Evolutionary conservation across 2,329 filamentous ascomycete species (phyloP), one percentile per base, ranked within the genome.

Genomic region (Arthrobotrys sphaeroides): DNA sequence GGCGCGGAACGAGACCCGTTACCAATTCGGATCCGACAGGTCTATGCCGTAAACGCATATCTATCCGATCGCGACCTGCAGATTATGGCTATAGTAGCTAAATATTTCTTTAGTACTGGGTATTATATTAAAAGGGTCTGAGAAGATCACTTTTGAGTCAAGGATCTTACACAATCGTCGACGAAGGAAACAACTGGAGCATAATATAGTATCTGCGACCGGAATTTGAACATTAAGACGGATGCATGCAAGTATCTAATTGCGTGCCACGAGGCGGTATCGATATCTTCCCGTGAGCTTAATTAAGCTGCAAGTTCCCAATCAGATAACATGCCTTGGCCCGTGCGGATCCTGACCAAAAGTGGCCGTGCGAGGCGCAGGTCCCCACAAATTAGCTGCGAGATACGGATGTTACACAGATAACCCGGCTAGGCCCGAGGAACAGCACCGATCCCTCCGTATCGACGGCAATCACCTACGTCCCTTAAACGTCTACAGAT

Each of bases 331-430:
- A 10, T 20, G 26, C n/a, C 26, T 20, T 53, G 26, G n/a, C 33
- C 47, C 24, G 47, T 18, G 28, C 28, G 47, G n/a, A 31, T 53
- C n/a, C 7, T 12, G 20, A 26, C 12, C 45, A 24, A 40, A 13
- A 40, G 45, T 33, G 26, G 36, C 36, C 47, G n/a, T 16, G 47
- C 16, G 47, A 33, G 28, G 47, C 26, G 47, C 26, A 33, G n/a
- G 7, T 28, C 47, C 47, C 45, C n/a, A 33, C 28, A 10, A 33
- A 53, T 28, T 2, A 20, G 43, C 40, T 6, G 16, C 40, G 22
- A 43, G 16, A 43, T 43, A 24, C 20, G 16, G n/a, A 53, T 55
- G 51, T 55, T 55, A 55, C 51, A 55, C 51, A 55, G 38, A 9
- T 10, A 2, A n/a, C 16, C 26, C 2, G 47, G 9, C 16, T n/a